Base-by-base conservation (phyloP, 495 filamentous ascomycete genomes). In the Annulohypoxylon maeteangense region DNA sequence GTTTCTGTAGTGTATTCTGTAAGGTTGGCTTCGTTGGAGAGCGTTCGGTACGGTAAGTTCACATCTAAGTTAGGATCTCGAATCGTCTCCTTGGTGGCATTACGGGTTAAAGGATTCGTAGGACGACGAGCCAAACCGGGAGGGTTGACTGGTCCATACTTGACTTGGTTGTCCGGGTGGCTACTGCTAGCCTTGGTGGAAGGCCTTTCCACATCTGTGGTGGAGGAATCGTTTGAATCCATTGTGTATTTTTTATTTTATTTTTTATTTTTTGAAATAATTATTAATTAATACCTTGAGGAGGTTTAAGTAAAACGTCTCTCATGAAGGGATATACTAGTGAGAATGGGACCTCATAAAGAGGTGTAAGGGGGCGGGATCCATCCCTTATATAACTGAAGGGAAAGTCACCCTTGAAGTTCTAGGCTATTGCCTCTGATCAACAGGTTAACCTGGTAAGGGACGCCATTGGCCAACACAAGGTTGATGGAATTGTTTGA, bases 1-100 rank as follows among this genome's bases (percentile, higher is more conserved):
- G 88, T 90, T 75, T 92, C 90, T 23, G 79, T 76, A 4, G 82
- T 87, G 68, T 89, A 93, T 76, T 93, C 91, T 23, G 82, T 81
- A 51, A 93, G 77, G 74, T 87, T 84, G 59, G 90, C 91, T 34
- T 82, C 72, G 57, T 80, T 79, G 53, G 76, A 90, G 23, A 92
- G 75, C 14, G 87, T 89, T 70, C 90, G 86, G 67, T 87, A 86
- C 0, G 90, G 90, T 3, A 93, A 82, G 71, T 91, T 87, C 29
- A 82, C 55, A 67, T 84, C 81, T 29, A 73, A 6, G 32, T 73
- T 65, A 25, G 70, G 70, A 50, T 73, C 70, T 38, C 68, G 68
- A 31, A 65, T 61, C 0, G 60, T 65, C 29, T 73, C 70, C 48
- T 73, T 73, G 23, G 65, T 68, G 3, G 65, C 36, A 47, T 18